These are phyloP conservation scores for Solanum commersonii DNA, from an alignment of 257 asterid genomes.

Conservation along the genomic window DNA sequence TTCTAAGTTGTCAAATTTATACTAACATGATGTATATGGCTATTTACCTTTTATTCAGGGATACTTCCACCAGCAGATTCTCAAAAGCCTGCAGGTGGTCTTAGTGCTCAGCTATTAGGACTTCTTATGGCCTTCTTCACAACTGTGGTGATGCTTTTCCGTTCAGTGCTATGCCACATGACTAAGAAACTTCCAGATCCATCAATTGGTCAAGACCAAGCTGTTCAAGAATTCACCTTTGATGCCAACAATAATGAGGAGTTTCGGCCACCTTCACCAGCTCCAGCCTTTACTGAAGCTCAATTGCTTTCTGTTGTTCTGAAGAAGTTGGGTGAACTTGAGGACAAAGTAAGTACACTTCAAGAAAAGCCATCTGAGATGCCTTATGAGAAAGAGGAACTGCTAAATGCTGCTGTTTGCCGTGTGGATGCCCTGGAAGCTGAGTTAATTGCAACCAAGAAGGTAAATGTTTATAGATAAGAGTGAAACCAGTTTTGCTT, in stretches of 20 bases:
- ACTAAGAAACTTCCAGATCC: conserved; percentile 6
- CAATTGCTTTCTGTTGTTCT: conserved; percentile 44
- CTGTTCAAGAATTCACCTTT: conserved; percentile 1
- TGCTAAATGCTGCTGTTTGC: conserved; percentile 76
- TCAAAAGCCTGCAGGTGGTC: conserved; percentile 3
- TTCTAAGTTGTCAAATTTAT: background rate
- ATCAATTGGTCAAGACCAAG: conserved; percentile 1
- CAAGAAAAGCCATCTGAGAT: conserved; percentile 55
- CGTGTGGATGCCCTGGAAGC: conserved; percentile 89
- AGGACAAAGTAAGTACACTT: conserved; percentile 50
- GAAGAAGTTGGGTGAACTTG: conserved; percentile 57
- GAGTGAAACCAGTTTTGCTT: background rate
- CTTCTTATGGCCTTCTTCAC: conserved; percentile 3
- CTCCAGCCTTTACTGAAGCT: conserved; percentile 28
- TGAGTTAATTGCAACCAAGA: conserved; percentile 75
- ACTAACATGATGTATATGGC: background rate
- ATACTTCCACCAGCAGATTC: background rate
- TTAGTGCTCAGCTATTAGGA: background rate
- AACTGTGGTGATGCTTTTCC: background rate
- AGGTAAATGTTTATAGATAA: conserved; percentile 24
- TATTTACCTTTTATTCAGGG: conserved; percentile 1
- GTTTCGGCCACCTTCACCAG: conserved; percentile 27
- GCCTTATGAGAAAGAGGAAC: conserved; percentile 77
- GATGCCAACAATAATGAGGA: conserved; percentile 24
- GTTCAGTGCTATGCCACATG: background rate